Evolutionary conservation across 345 rosid genomes (phyloP), one percentile per base, ranked within the genome.

Genomic region (Turritis glabra): DNA sequence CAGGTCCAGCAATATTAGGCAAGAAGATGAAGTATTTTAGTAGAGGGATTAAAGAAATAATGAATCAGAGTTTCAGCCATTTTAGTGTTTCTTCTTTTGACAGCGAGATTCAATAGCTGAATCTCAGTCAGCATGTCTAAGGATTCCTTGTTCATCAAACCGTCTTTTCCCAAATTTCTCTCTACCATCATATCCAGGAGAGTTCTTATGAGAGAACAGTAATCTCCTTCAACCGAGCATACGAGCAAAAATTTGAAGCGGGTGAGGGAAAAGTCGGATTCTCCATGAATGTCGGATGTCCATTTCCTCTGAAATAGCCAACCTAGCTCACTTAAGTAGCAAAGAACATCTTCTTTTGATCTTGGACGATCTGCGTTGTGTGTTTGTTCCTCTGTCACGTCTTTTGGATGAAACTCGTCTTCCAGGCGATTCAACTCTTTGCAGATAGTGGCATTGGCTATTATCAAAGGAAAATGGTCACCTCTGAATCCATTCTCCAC

Each of bases 401-500:
- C 68, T 73, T 80, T 80, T 25, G 66, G 76, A 57, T 72, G 83
- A 64, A 92, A 77, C 76, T 90, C 94, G 32, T 80, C 83, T 77
- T 90, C 96, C 0, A 92, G 95, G 35, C 79, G 69, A 73, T 90
- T 86, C 82, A 92, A 75, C 72, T 92, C 98, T 73, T 80, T 75
- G 84, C 98, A 92, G 68, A 88, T 87, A 27, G 79, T 47, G 38
- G 90, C 86, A 79, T 85, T 88, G 8, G 98, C 96, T 21, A 92
- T 81, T 73, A 92, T 90, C 77, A 90, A 75, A 3, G 98, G 98
- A 65, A 92, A 88, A 73, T 86, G 87, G 56, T 85, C 88, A 44
- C 95, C 87, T 83, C 86, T 84, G 84, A 90, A 86, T 58, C 96
- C 96, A 71, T 90, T 89, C 77, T 87, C 96, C 51, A 90, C 96